Evolutionary conservation across 495 filamentous ascomycete species (phyloP), one percentile per base, ranked within the genome.

Genomic region (Staphylotrichum longicolle): DNA sequence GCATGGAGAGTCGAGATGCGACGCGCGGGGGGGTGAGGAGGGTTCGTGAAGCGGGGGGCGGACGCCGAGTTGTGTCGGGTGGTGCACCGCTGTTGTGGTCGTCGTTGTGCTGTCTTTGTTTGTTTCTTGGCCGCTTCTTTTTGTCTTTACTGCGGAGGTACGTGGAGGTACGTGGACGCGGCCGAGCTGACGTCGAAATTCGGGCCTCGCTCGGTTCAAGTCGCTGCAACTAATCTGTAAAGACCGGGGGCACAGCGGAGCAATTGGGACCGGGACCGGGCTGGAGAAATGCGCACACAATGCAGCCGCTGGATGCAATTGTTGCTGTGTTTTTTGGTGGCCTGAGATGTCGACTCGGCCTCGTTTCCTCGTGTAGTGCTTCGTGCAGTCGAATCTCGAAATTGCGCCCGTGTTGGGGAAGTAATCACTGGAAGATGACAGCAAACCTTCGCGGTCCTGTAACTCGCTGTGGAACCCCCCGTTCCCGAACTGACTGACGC

Each of bases 1-100:
- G 70, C 71, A 74, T 74, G 47, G 63, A 57, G 14, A 32, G 42
- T 55, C 11, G 12, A 12, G 58, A 56, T 46, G 32, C n/a, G 57
- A 20, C 15, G 30, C 47, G 9, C 48, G 40, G 47, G 20, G 20
- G 20, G 20, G 20, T 27, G 20, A 27, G 20, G 20, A 27, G 37
- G 32, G 15, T 42, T 52, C 8, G 15, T 32, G 48, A 15, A 27
- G 20, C 20, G 20, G 20, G 20, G 20, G 1, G 20, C 20, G 20
- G 20, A 27, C 20, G 32, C 20, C 11, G 41, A 6, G 3, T 10
- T 45, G 39, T 7, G 54, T 27, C 12, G 40, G 40, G 27, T 9
- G 27, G 30, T 9, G 27, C 6, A 35, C 11, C 6, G 14, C 12
- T 20, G 30, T 46, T 27, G 20, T 11, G 35, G 9, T 41, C 32